Evolutionary conservation across 1,284 basidiomycete genomes (phyloP).

Genomic region (Trichosporon asahii): DNA sequence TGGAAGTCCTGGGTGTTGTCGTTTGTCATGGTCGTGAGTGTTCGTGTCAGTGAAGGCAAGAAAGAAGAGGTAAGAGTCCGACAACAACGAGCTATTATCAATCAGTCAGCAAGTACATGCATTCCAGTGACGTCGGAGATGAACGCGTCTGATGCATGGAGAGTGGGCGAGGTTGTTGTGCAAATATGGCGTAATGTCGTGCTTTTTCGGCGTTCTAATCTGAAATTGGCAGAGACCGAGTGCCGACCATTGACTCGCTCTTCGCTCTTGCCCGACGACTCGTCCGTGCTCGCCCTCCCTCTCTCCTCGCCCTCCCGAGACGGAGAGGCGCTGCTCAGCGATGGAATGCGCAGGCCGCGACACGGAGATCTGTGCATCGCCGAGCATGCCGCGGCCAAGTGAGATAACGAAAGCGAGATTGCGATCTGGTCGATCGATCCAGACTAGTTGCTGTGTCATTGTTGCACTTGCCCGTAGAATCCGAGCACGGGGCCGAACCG

Average conservation of each 20-base stretch:
- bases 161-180: background rate
- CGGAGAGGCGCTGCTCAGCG: too few species aligned
- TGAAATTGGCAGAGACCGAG: background rate
- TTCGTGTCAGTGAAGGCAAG: background rate
- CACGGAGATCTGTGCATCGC: background rate
- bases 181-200: constrained; percentile 3
- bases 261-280: background rate
- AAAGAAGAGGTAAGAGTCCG: background rate
- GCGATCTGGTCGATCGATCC: background rate
- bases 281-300: background rate
- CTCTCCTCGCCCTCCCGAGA: too few species aligned
- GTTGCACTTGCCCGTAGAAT: background rate
- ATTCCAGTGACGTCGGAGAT: background rate
- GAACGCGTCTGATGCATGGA: background rate
- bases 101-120: background rate
- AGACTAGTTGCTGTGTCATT: background rate
- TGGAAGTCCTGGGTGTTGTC: constrained; percentile 19
- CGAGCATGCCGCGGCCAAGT: background rate
- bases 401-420: background rate
- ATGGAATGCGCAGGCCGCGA: background rate
- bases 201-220: background rate
- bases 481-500: background rate
- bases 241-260: background rate
- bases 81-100: background rate
- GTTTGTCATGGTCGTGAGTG: background rate